Evolutionary conservation across 1,284 basidiomycete species (phyloP), one percentile per base, ranked within the genome.

Genomic region (Chondrostereum purpureum): DNA sequence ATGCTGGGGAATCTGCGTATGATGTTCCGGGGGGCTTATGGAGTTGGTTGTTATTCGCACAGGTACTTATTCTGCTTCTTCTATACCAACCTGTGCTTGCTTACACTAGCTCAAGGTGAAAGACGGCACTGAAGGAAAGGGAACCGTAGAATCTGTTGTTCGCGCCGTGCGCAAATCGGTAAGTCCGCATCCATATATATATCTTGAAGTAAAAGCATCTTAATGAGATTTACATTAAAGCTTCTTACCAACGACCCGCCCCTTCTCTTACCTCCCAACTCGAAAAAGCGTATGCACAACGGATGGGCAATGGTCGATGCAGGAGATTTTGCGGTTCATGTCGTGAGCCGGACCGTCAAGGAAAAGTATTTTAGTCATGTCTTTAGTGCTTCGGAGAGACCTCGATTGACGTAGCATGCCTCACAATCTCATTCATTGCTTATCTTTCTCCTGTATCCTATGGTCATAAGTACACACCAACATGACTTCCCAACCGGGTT

Each of bases 231-330:
- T 27, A 39, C 37, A 38, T 48, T 48, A n/a, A 47, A 83, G 83
- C 64, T 83, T 13, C 61, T 81, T 42, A 65, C 65, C 10, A 61
- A 66, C 42, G 56, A 72, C 6, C 80, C 83, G 0, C 78, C 80
- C 4, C 53, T 86, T 14, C 57, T 67, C 13, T 64, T 88, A 12
- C 77, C 81, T 2, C 73, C 73, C 11, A 84, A 84, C 50, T 66
- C 73, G 18, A 80, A 78, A 54, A 70, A 72, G 24, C 66, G 73
- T 17, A 68, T 70, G 42, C 70, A 75, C 50, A 78, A 80, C 46
- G 83, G 83, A n/a, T 89, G 87, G 86, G 81, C 80, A 2, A 78
- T 89, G 79, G 67, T 89, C 41, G 87, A 89, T 58, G 85, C 75
- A 6, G 86, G 86, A 24, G 70, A 78, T 35, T 86, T 87, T 67